Conservation (phyloP, 306 rosid genomes). For the Vigna hirtella region DNA sequence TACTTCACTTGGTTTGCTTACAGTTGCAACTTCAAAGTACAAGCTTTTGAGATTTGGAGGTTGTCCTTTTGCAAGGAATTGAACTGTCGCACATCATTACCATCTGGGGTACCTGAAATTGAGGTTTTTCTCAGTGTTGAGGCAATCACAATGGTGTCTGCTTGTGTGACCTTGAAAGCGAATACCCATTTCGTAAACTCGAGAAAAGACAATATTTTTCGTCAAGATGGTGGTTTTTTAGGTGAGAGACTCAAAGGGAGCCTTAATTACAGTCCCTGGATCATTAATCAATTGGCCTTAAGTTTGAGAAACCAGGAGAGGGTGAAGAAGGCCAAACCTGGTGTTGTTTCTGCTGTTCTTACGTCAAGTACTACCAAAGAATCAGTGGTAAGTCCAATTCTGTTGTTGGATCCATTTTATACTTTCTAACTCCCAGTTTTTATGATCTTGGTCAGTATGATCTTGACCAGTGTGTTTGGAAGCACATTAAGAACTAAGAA, state of each 20-base stretch:
- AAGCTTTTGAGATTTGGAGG: slow-evolving; percentile 49
- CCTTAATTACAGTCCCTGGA: slow-evolving; percentile 50
- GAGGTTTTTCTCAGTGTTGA: neutral
- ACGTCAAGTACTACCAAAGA: slow-evolving; percentile 63
- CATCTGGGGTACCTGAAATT: neutral
- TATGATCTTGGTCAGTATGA: slow-evolving; percentile 11
- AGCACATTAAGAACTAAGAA: no score
- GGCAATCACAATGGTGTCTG: slow-evolving; percentile 63
- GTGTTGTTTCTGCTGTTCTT: slow-evolving; percentile 64
- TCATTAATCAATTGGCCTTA: slow-evolving; percentile 41
- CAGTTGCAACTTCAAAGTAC: slow-evolving; percentile 38
- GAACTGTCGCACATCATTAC: slow-evolving; percentile 42
- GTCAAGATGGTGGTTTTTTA: slow-evolving; percentile 54
- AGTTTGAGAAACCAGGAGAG: slow-evolving; percentile 56
- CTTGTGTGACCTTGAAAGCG: slow-evolving; percentile 58
- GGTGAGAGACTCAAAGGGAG: slow-evolving; percentile 71
- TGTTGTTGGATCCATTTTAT: slow-evolving; percentile 22
- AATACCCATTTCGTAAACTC: slow-evolving; percentile 50
- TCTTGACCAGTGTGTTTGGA: no score
- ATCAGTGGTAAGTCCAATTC: slow-evolving; percentile 60
- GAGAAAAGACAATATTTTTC: slow-evolving; percentile 49
- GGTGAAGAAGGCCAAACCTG: slow-evolving; percentile 54
- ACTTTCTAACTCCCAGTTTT: neutral
- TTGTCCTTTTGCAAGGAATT: slow-evolving; percentile 28
- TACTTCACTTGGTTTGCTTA: slow-evolving; percentile 43